phyloP scores from a whole-genome alignment of 345 rosid species.

The Sonneratia caseolaris region DNA sequence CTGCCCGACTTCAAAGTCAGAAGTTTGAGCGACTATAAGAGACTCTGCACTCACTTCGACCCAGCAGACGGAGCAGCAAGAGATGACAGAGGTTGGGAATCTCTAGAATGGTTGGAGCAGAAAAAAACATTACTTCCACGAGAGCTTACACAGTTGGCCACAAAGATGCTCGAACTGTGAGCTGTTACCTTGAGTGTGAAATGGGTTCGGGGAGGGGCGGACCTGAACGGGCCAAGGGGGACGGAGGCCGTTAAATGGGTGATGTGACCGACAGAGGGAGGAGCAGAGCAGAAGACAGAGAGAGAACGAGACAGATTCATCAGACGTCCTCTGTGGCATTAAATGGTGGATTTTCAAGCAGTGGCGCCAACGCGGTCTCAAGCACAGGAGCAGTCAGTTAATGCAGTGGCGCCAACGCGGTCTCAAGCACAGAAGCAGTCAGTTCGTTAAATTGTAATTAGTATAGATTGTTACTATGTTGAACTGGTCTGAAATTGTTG shows the following conservation, averaged over 20 bases:
- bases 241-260: background rate
- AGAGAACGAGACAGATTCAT: background rate
- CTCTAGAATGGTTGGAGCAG: background rate
- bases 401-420: too few relatives aligned
- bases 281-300: background rate
- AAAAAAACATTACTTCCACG: background rate
- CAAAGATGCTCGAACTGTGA: background rate
- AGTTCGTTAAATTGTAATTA: too few relatives aligned
- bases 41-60: background rate
- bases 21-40: background rate
- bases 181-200: background rate
- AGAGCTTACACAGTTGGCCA: background rate
- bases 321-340: background rate
- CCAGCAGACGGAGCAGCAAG: background rate
- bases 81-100: constrained; percentile 1
- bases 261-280: constrained; percentile 3
- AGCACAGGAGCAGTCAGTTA: too few relatives aligned
- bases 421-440: too few relatives aligned
- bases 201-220: background rate
- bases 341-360: background rate
- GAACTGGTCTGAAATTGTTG: too few relatives aligned
- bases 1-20: background rate
- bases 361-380: too few relatives aligned
- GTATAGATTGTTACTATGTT: too few relatives aligned
- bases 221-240: background rate